These are phyloP conservation scores for Suhomyces yuchorum DNA, from an alignment of 1,139 yeast species.

Conservation along the genomic window DNA sequence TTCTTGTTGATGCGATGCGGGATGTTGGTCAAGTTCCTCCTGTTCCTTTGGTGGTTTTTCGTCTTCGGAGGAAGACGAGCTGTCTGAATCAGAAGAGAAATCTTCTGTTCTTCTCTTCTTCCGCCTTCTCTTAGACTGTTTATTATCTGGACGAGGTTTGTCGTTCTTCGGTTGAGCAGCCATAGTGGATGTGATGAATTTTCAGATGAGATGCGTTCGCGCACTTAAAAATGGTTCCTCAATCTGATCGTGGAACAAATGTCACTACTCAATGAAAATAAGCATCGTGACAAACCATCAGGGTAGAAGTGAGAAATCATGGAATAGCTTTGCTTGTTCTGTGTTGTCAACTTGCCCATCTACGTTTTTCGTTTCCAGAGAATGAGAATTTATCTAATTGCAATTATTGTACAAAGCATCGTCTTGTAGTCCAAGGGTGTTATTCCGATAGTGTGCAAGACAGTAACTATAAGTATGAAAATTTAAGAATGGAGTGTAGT, in stretches of 20 bases:
- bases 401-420: neutral
- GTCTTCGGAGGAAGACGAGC: slow-evolving; percentile 44
- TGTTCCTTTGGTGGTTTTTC: slow-evolving; percentile 1
- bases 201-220: slow-evolving; percentile 8
- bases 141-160: slow-evolving; percentile 14
- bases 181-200: slow-evolving; percentile 9
- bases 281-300: no score
- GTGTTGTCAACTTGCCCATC: no score
- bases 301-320: no score
- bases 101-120: slow-evolving; percentile 83
- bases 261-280: no score
- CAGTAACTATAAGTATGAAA: no score
- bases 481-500: neutral
- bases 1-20: slow-evolving; percentile 6
- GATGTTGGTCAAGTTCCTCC: slow-evolving; percentile 5
- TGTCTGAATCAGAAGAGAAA: slow-evolving; percentile 48
- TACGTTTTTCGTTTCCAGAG: neutral
- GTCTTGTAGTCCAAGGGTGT: no score
- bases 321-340: no score
- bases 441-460: no score
- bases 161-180: slow-evolving; percentile 18
- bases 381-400: neutral
- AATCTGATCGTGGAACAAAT: neutral
- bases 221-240: neutral
- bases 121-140: slow-evolving; percentile 47